Base-by-base conservation (phyloP, 1,139 yeast genomes). In the Kodamaea ohmeri region DNA sequence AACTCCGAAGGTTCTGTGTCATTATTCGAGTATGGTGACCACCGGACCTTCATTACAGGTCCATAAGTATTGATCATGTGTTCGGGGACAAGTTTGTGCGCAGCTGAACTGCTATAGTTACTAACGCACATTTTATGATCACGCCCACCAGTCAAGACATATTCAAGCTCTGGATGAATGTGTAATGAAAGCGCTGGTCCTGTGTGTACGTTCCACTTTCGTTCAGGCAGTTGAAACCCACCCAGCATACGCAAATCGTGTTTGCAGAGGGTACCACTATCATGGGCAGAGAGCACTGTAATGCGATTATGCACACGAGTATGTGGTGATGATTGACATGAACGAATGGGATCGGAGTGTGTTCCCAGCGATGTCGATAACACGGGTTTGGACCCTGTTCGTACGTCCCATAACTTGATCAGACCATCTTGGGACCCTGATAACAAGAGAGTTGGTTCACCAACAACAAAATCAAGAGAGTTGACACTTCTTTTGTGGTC, bases 371-470 rank as follows among this genome's bases (percentile, higher is more conserved):
- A 45, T 15, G 73, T 59, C 11, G 75, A 67, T 36, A 70, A 44
- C 24, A 66, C 65, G 0, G 87, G 80, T 42, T 67, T 68, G 14
- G 48, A 31, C 32, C 75, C 67, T 21, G 77, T 63, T 34, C 96
- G 72, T 41, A 89, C 58, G 58, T 92, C 97, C 97, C 97, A 92
- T 13, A 89, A 60, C 48, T 87, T 83, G 40, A 90, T 80, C 14
- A 83, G 70, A 2, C 97, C 97, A 61, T 92, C 98, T 54, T 88
- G 96, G 0, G 95, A 84, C 0, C 96, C 98, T 1, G 96, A 83
- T 2, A 88, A 61, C 12, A 92, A 59, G 34, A 77, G 67, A 49
- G 75, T 73, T 1, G 83, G 76, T 26, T 73, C 73, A 42, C 70
- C 73, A 3, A 41, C 26, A 13, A 64, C 51, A 56, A 88, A 89